Evolutionary conservation across 495 filamentous ascomycete species (phyloP).

Genomic region (Trichoderma erinaceum): DNA sequence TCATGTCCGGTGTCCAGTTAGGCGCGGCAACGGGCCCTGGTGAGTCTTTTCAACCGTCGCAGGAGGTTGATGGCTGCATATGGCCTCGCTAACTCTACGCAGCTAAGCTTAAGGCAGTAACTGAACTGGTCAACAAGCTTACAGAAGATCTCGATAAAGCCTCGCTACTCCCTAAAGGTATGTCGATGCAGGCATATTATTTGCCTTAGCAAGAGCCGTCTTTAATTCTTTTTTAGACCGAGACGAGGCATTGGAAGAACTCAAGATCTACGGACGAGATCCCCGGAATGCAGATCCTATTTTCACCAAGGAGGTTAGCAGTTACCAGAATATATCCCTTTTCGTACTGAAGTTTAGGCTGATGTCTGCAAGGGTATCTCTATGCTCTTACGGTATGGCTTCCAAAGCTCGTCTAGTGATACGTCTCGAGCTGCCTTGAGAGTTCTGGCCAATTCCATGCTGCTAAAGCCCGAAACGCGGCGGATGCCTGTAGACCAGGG

Average conservation of each 20-base stretch:
- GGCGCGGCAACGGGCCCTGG: constrained; percentile 6
- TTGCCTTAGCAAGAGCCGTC: background rate
- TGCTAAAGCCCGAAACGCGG: constrained; percentile 63
- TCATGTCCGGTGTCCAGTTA: background rate
- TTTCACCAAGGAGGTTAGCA: constrained; percentile 64
- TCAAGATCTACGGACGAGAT: constrained; percentile 74
- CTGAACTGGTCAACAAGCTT: constrained; percentile 51
- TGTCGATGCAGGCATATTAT: constrained; percentile 24
- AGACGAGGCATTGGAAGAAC: constrained; percentile 56
- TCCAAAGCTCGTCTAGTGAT: constrained; percentile 51
- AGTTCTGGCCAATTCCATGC: constrained; percentile 79
- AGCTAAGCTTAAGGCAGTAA: constrained; percentile 64
- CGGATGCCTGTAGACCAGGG: constrained; percentile 79
- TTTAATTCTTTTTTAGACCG: constrained; percentile 45
- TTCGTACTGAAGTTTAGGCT: background rate
- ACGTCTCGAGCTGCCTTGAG: constrained; percentile 73
- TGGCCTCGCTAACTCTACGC: background rate
- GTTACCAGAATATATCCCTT: background rate
- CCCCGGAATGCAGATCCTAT: constrained; percentile 68
- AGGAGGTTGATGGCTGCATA: background rate
- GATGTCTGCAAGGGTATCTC: constrained; percentile 59
- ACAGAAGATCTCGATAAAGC: constrained; percentile 51
- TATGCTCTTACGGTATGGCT: constrained; percentile 63
- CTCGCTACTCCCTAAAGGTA: constrained; percentile 51
- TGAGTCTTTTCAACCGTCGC: background rate